Conservation (phyloP, 805 yeast species). For the Candida lessepsii region DNA sequence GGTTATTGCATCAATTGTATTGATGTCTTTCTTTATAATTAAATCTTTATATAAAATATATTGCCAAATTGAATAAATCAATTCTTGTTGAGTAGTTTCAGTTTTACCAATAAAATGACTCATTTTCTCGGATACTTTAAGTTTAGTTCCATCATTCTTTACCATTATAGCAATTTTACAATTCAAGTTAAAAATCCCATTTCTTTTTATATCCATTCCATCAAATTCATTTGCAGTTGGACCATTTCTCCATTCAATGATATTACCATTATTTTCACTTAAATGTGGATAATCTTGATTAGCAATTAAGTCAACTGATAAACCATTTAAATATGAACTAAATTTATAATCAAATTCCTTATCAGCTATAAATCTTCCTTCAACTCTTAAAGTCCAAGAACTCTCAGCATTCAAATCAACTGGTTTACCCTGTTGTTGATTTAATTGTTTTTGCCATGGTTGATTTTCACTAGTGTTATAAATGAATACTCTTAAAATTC, state of each 20-base stretch:
- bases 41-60: conserved; percentile 69
- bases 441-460: conserved; percentile 63
- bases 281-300: conserved; percentile 38
- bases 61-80: conserved; percentile 77
- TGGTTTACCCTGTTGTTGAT: conserved; percentile 21
- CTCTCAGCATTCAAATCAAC: conserved; percentile 38
- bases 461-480: conserved; percentile 84
- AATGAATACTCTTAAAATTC: conserved; percentile 72
- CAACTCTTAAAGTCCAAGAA: conserved; percentile 83
- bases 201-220: conserved; percentile 83
- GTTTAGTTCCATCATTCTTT: conserved; percentile 61
- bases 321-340: conserved; percentile 76
- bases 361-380: conserved; percentile 71
- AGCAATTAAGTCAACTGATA: conserved; percentile 71
- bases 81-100: conserved; percentile 84
- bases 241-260: conserved; percentile 86
- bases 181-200: conserved; percentile 56
- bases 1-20: conserved; percentile 40
- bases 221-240: conserved; percentile 52
- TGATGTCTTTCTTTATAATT: conserved; percentile 29
- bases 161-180: conserved; percentile 72
- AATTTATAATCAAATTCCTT: conserved; percentile 45
- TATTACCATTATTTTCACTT: conserved; percentile 32
- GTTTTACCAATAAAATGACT: conserved; percentile 69
- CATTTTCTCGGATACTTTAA: conserved; percentile 62